Base-by-base conservation (phyloP, 2,329 filamentous ascomycete species). In the Cladobotryum mycophilum region DNA sequence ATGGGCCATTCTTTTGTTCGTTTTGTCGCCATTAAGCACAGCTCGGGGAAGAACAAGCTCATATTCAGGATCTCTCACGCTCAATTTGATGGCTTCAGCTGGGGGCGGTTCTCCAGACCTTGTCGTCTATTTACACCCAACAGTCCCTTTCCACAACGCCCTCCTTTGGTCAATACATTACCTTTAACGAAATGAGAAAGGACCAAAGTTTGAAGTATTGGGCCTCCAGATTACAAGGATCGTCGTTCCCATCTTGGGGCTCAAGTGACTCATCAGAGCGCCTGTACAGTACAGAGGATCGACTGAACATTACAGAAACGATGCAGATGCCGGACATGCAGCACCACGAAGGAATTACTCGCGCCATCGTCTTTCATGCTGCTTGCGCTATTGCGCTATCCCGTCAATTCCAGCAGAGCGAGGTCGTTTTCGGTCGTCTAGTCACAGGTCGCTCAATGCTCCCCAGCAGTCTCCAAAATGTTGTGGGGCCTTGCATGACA, bases 401-500 rank as follows among this genome's bases (percentile, higher is more conserved):
- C 20, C 41, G 48, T 20, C 41, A 49, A 18, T 45, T 53, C 25
- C 7, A 49, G 13, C 41, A 40, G 35, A 33, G 17, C 18, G 51
- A 53, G 11, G 34, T 53, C 13, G 30, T 45, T 7, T 53, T 53
- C 45, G 51, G 51, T 45, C 46, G 51, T 12, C 46, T 53, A 15
- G 51, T 53, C 18, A 45, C 51, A 8, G 51, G 51, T 13, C 51
- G 51, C 33, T 34, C 46, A 14, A 45, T 45, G 42, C 41, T 53
- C 13, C 51, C 46, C 43, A 45, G 36, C 18, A n/a, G n/a, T 30
- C 36, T 49, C 14, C 51, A 49, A 25, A 49, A 45, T 34, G 42
- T 53, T n/a, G 51, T 49, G 9, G 51, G 51, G 22, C 46, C 51
- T n/a, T 49, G 47, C 37, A 44, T 49, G 40, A 53, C 41, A 25